Evolutionary conservation across 176 grass and related monocot species (phyloP).

Genomic region (Eragrostis curvula): DNA sequence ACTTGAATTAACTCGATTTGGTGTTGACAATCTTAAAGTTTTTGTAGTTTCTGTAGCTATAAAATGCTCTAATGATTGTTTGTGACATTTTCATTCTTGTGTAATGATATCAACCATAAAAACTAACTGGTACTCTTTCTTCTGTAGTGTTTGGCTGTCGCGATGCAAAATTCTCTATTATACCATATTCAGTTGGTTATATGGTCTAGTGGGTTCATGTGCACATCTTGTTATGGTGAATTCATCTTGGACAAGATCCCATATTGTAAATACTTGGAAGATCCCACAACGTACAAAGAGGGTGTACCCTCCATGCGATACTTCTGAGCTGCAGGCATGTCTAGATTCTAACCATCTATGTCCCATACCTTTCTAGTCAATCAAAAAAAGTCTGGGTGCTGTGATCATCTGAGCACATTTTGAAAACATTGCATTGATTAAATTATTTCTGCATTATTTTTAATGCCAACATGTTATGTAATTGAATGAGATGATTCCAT

Average conservation of each 20-base stretch:
- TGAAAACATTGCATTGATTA: conserved; percentile 5
- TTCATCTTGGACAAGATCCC: conserved; percentile 93
- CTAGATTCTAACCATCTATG: conserved; percentile 25
- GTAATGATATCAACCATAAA: background rate
- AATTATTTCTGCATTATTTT: conserved; percentile 5
- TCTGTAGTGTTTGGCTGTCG: conserved; percentile 71
- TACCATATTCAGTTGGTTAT: conserved; percentile 89
- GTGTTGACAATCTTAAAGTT: background rate
- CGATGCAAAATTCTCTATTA: conserved; percentile 92
- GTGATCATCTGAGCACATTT: background rate
- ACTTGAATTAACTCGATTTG: background rate
- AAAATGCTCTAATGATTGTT: background rate
- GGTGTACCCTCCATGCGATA: conserved; percentile 95
- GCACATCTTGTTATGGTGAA: conserved; percentile 95
- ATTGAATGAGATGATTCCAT: background rate
- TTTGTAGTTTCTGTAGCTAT: background rate
- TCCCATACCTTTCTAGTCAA: conserved; percentile 13
- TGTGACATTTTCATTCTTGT: background rate
- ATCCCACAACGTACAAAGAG: conserved; percentile 77
- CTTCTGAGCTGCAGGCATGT: conserved; percentile 78
- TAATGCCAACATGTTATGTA: background rate
- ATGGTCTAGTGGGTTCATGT: conserved; percentile 87
- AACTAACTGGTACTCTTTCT: conserved; percentile 35
- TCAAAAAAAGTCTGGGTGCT: conserved; percentile 8
- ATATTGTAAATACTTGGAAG: conserved; percentile 84